phyloP scores from a whole-genome alignment of 805 yeast species.

The Hermanozyma aechmeae region DNA sequence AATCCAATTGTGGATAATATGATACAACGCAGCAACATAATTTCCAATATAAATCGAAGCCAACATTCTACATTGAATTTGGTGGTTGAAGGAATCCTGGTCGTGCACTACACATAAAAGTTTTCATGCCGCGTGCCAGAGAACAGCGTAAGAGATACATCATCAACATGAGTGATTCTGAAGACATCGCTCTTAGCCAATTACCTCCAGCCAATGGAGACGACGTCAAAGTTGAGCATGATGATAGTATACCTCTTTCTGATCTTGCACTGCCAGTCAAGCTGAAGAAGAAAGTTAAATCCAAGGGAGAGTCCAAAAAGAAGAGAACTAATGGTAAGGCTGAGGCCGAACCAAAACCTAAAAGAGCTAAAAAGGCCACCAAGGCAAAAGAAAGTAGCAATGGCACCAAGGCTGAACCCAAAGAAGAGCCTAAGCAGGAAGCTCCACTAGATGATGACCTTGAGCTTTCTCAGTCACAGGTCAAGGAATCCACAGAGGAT shows the following conservation, averaged over 20 bases:
- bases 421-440: too few relatives aligned
- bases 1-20: too few relatives aligned
- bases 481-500: constrained; percentile 41
- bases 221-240: constrained; percentile 2
- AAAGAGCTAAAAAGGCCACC: constrained; percentile 9
- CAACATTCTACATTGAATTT: too few relatives aligned
- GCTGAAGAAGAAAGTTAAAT: too few relatives aligned
- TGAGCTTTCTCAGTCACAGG: too few relatives aligned
- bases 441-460: too few relatives aligned
- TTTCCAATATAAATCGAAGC: too few relatives aligned
- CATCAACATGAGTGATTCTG: constrained; percentile 13
- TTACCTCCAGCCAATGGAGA: constrained; percentile 1
- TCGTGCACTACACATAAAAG: constrained; percentile 1
- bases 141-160: neutral
- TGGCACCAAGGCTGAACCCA: constrained; percentile 4
- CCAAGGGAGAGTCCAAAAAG: too few relatives aligned
- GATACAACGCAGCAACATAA: too few relatives aligned
- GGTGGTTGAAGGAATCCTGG: too few relatives aligned
- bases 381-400: constrained; percentile 3
- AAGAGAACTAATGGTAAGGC: constrained; percentile 9
- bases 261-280: constrained; percentile 3
- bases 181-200: constrained; percentile 18
- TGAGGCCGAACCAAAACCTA: constrained; percentile 5
- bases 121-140: constrained; percentile 1
- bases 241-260: constrained; percentile 12